phyloP scores from a whole-genome alignment of 805 yeast genomes.

The Metschnikowia orientalis region DNA sequence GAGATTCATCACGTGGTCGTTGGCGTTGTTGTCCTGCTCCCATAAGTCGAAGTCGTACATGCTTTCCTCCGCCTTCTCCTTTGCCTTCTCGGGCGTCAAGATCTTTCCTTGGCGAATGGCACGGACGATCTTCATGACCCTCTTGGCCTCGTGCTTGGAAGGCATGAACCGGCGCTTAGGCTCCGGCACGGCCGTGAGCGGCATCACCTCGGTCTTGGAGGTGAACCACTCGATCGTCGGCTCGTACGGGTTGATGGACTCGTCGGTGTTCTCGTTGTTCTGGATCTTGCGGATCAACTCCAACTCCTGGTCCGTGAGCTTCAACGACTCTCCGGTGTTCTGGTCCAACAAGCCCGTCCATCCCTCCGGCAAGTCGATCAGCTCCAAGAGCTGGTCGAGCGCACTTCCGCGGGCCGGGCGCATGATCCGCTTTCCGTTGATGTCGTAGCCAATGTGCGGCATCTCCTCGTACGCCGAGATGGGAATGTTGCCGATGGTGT shows the following conservation, averaged over 20 bases:
- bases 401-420: slow-evolving; percentile 98
- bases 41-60: slow-evolving; percentile 71
- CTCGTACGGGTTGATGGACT: slow-evolving; percentile 78
- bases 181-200: slow-evolving; percentile 89
- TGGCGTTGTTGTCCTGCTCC: slow-evolving; percentile 50
- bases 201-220: slow-evolving; percentile 78
- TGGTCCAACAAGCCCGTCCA: slow-evolving; percentile 97
- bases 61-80: slow-evolving; percentile 49
- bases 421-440: slow-evolving; percentile 97
- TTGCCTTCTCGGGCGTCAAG: slow-evolving; percentile 62
- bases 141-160: slow-evolving; percentile 92
- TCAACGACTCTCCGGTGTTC: slow-evolving; percentile 79
- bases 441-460: slow-evolving; percentile 96
- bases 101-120: slow-evolving; percentile 97
- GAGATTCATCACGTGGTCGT: slow-evolving; percentile 83
- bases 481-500: slow-evolving; percentile 93
- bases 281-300: slow-evolving; percentile 85
- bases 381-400: slow-evolving; percentile 80
- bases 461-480: slow-evolving; percentile 90
- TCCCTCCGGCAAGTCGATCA: slow-evolving; percentile 93
- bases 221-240: slow-evolving; percentile 97
- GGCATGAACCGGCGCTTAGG: slow-evolving; percentile 97
- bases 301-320: slow-evolving; percentile 80
- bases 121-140: slow-evolving; percentile 91
- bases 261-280: slow-evolving; percentile 78